Conservation (phyloP, 2,329 filamentous ascomycete species). For the Bipolaris zeicola region DNA sequence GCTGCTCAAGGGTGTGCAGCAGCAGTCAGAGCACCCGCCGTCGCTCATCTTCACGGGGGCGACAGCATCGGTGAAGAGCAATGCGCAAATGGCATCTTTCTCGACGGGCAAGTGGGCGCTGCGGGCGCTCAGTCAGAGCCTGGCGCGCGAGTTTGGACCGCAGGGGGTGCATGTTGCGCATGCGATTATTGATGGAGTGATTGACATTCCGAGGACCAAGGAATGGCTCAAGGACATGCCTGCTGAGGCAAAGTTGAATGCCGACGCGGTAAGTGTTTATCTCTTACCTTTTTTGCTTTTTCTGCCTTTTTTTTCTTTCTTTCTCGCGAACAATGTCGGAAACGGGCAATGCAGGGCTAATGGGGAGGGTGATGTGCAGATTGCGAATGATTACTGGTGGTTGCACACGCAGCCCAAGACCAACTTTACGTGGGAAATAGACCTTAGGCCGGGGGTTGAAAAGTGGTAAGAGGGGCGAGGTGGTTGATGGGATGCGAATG, state of each 20-base stretch:
- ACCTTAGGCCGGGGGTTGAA: conserved; percentile 79
- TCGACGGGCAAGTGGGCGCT: conserved; percentile 81
- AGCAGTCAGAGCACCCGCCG: conserved; percentile 66
- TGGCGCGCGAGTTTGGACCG: conserved; percentile 84
- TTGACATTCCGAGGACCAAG: conserved; percentile 77
- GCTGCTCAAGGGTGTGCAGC: conserved; percentile 65
- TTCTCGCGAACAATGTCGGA: neutral
- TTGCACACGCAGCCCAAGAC: conserved; percentile 80
- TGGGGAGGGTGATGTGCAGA: conserved; percentile 55
- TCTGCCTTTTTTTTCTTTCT: too few species aligned
- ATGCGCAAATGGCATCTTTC: conserved; percentile 71
- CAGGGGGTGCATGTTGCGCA: conserved; percentile 84
- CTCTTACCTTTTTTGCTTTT: too few species aligned
- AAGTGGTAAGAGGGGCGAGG: conserved; percentile 66
- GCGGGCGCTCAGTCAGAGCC: conserved; percentile 72
- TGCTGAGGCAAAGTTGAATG: conserved; percentile 71
- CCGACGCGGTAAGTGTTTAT: conserved; percentile 69
- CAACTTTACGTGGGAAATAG: conserved; percentile 81
- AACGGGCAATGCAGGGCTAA: conserved; percentile 1
- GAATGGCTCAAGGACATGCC: conserved; percentile 61
- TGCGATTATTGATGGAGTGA: conserved; percentile 81
- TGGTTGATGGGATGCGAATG: neutral
- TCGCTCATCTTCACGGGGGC: conserved; percentile 86
- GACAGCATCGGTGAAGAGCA: conserved; percentile 77
- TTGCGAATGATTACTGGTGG: conserved; percentile 85